Evolutionary conservation across 2,329 filamentous ascomycete genomes (phyloP).

Genomic region (Penicillium sp.): DNA sequence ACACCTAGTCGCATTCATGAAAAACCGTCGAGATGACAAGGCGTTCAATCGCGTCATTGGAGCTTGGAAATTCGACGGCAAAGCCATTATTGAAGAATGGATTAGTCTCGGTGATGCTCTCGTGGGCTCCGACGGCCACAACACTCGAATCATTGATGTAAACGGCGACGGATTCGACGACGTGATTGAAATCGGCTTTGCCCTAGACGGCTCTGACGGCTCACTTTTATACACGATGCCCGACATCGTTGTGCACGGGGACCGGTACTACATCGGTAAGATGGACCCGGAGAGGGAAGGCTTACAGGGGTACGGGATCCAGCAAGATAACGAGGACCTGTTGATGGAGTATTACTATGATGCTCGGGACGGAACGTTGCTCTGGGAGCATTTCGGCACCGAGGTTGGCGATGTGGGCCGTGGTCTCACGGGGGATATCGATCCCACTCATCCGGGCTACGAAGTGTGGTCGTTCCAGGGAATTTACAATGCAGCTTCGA

Average conservation of each 20-base stretch:
- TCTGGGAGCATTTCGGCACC: conserved; percentile 7
- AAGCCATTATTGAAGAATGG: not conserved
- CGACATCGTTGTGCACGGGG: conserved; percentile 5
- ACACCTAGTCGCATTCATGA: conserved; percentile 10
- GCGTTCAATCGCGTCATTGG: conserved; percentile 2
- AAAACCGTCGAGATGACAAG: conserved; percentile 3
- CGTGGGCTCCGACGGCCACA: conserved; percentile 8
- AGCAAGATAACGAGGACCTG: conserved; percentile 6
- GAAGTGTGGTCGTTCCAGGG: conserved; percentile 14
- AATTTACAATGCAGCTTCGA: conserved; percentile 4
- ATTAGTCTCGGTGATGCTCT: not conserved
- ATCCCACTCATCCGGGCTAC: not conserved
- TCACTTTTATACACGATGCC: not conserved
- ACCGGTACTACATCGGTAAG: conserved; percentile 13
- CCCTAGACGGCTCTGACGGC: conserved; percentile 11
- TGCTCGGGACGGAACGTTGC: not conserved
- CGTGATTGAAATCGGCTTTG: conserved; percentile 13
- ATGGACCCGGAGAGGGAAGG: conserved; percentile 14
- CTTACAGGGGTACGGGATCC: conserved; percentile 12
- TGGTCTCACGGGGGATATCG: conserved; percentile 11
- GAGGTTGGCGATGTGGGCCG: conserved; percentile 12
- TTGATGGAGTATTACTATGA: conserved; percentile 17
- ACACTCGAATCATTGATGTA: conserved; percentile 11
- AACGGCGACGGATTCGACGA: conserved; percentile 13
- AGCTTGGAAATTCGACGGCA: conserved; percentile 13